Base-by-base conservation (phyloP, 2,329 filamentous ascomycete species). In the Diaporthe citrichinensis region DNA sequence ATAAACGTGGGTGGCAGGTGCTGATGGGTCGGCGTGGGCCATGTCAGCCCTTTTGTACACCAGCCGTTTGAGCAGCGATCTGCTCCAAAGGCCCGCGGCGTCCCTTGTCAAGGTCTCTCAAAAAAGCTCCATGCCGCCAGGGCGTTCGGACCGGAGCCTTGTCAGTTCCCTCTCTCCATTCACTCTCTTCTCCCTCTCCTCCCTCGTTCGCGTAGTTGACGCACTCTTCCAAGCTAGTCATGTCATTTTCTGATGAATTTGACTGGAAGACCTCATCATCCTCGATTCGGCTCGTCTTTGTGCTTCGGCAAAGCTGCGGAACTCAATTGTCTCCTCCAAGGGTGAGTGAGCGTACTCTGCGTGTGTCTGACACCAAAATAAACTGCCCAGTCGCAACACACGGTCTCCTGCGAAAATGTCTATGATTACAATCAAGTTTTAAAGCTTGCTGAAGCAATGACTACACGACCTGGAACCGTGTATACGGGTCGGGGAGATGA, bases 11-110 rank as follows among this genome's bases (percentile, higher is more conserved):
- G 68, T 75, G 58, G 74, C 51, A 65, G 41, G 59, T 61, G 58
- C 71, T 72, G 71, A 72, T 72, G 71, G 73, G 25, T 41, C 58
- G 44, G 61, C 73, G 61, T 76, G 61, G 75, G 75, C 73, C 67
- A 72, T 75, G 61, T 61, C 73, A 73, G 73, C 72, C 72, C 41
- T 65, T 53, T 74, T 73, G 72, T 67, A 61, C 59, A 51, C 39
- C 44, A 41, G 74, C 74, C 41, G 10, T 72, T 44, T 46, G 49
- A 73, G 58, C 34, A 73, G 23, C 58, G 46, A 73, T 73, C 71
- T 73, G 58, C 71, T 55, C n/a, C 10, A 31, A 65, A 25, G 17
- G 44, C 9, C 17, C 25, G 39, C 58, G 15, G 58, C 23, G 36
- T 55, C 39, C 57, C 49, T 53, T 62, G 49, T 55, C 46, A 55